phyloP scores from a whole-genome alignment of 148 eudicot species.

The Fagopyrum homotropicum region DNA sequence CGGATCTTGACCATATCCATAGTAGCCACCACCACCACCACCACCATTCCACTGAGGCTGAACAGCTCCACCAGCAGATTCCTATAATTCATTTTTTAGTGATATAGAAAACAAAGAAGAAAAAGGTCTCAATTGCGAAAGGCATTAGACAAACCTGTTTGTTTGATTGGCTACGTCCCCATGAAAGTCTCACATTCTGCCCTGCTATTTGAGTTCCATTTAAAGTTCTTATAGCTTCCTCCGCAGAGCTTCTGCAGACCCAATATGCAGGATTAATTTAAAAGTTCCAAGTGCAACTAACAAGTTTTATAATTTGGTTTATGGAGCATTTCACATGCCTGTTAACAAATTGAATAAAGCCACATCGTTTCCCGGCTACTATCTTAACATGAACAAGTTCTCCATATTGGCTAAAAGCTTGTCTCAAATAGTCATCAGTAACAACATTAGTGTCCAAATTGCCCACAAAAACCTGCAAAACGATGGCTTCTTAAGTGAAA shows the following conservation, averaged over 20 bases:
- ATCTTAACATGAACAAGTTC: conserved; percentile 83
- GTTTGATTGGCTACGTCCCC: conserved; percentile 95
- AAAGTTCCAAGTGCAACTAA: background rate
- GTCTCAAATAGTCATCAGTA: conserved; percentile 74
- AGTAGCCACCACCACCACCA: conserved; percentile 36
- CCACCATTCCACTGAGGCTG: conserved; percentile 57
- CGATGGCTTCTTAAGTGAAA: conserved; percentile 6
- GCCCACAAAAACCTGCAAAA: conserved; percentile 82
- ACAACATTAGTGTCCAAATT: conserved; percentile 74
- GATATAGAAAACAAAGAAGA: background rate
- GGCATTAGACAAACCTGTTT: conserved; percentile 42
- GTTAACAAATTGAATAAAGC: conserved; percentile 86
- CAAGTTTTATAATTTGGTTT: background rate
- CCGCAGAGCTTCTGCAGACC: conserved; percentile 61
- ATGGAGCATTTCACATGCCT: conserved; percentile 36
- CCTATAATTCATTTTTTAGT: background rate
- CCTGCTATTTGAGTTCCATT: conserved; percentile 79
- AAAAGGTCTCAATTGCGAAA: background rate
- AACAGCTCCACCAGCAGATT: conserved; percentile 15
- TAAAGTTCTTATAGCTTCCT: conserved; percentile 60
- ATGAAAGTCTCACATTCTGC: conserved; percentile 78
- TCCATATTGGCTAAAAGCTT: conserved; percentile 70
- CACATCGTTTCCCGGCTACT: conserved; percentile 85
- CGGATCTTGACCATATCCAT: conserved; percentile 66
- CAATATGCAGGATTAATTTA: background rate